Evolutionary conservation across 768 basidiomycete species (phyloP).

Genomic region (Suillus americanus): DNA sequence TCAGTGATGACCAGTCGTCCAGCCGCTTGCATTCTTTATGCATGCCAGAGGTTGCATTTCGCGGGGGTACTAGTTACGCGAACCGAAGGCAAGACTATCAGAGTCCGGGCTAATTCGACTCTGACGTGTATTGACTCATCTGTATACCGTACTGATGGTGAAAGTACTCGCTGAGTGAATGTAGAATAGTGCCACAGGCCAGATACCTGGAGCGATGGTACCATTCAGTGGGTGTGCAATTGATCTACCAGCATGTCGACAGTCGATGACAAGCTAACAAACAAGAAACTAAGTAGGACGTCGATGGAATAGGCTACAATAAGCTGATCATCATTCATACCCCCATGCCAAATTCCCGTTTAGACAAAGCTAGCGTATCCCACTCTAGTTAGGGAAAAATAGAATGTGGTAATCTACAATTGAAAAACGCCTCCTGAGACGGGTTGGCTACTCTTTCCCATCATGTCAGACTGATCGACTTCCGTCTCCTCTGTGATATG

Average conservation of each 20-base stretch:
- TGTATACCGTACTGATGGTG: too few species aligned
- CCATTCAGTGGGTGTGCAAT: not conserved
- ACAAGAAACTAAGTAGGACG: not conserved
- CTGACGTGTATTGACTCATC: too few species aligned
- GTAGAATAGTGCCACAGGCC: not conserved
- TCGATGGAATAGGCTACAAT: not conserved
- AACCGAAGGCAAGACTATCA: not conserved
- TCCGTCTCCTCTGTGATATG: constrained; percentile 7
- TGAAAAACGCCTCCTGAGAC: not conserved
- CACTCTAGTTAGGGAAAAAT: not conserved
- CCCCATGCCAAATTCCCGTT: not conserved
- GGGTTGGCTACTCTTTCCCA: not conserved
- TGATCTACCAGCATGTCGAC: not conserved
- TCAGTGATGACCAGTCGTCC: too few species aligned
- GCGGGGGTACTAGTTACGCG: not conserved
- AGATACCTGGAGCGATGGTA: not conserved
- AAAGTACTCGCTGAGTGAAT: too few species aligned
- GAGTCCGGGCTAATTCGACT: not conserved
- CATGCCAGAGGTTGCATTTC: not conserved
- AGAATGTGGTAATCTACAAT: not conserved
- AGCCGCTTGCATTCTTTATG: not conserved
- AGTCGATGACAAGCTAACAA: not conserved
- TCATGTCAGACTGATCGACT: not conserved
- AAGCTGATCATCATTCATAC: not conserved
- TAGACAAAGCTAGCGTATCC: not conserved